These are phyloP conservation scores for Oehlia diaphana DNA, from an alignment of 192 early-diverging fungal genomes.

Conservation along the genomic window DNA sequence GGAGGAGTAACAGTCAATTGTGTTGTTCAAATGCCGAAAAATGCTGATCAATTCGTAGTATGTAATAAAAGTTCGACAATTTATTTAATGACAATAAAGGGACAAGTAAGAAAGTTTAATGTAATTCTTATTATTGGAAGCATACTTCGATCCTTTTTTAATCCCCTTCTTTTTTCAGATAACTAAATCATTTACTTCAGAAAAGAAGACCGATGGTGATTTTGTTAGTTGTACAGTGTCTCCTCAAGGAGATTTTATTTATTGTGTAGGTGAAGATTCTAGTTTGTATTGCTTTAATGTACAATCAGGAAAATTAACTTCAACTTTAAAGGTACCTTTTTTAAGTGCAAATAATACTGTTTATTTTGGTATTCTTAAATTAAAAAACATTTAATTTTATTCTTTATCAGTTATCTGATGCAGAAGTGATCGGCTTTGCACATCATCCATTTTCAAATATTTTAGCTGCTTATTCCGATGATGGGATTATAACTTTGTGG, in stretches of 20 bases:
- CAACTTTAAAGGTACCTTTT: conserved; percentile 43
- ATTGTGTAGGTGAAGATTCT: conserved; percentile 73
- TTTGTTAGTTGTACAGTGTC: conserved; percentile 64
- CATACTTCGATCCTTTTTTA: background rate
- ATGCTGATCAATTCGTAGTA: conserved; percentile 68
- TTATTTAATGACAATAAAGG: conserved; percentile 68
- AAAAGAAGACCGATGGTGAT: conserved; percentile 46
- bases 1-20: conserved; percentile 56
- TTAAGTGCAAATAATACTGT: background rate
- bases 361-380: conserved; percentile 2
- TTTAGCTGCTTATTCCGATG: conserved; percentile 63
- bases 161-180: conserved; percentile 7
- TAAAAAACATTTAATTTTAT: conserved; percentile 5
- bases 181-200: conserved; percentile 49
- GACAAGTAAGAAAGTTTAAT: conserved; percentile 39
- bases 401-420: conserved; percentile 49
- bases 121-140: too few species aligned
- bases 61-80: conserved; percentile 76
- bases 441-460: conserved; percentile 87
- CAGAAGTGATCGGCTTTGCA: conserved; percentile 75
- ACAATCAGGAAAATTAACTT: conserved; percentile 55
- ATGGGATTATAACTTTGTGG: conserved; percentile 64
- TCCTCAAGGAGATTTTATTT: conserved; percentile 80
- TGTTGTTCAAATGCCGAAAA: conserved; percentile 64
- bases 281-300: conserved; percentile 67